phyloP scores from a whole-genome alignment of 305 asterid genomes.

The Fraxinus baroniana region DNA sequence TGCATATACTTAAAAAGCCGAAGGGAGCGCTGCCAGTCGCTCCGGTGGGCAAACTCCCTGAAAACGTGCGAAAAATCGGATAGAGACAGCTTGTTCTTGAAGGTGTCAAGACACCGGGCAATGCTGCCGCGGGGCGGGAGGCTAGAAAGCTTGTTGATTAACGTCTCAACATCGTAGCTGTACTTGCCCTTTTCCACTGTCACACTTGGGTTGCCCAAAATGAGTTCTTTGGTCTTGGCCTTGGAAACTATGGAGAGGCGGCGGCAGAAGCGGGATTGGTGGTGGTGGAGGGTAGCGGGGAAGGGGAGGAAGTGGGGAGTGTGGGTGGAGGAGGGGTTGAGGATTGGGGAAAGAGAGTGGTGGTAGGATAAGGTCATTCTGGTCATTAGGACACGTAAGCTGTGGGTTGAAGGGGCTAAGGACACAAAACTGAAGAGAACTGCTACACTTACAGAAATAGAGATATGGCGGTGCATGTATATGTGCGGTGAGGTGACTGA shows the following conservation, averaged over 20 bases:
- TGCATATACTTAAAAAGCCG: conserved; percentile 94
- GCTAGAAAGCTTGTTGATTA: conserved; percentile 91
- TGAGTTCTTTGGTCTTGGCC: conserved; percentile 60
- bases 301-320: conserved; percentile 30
- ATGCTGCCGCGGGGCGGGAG: conserved; percentile 99
- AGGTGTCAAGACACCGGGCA: conserved; percentile 88
- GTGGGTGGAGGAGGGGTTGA: conserved; percentile 41
- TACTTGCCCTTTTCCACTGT: conserved; percentile 95
- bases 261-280: conserved; percentile 29
- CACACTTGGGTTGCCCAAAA: conserved; percentile 82
- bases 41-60: conserved; percentile 82
- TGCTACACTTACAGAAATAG: not conserved
- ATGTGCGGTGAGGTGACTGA: not conserved
- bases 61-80: conserved; percentile 74
- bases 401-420: not conserved
- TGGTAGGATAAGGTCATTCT: conserved; percentile 51
- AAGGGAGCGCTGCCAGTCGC: conserved; percentile 96
- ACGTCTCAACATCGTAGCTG: conserved; percentile 90
- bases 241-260: conserved; percentile 43
- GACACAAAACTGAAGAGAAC: not conserved
- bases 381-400: conserved; percentile 31
- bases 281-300: conserved; percentile 38
- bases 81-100: conserved; percentile 82
- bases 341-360: conserved; percentile 42
- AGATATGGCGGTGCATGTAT: not conserved